These are phyloP conservation scores for Kodamaea neixiangensis DNA, from an alignment of 805 yeast species.

Conservation along the genomic window DNA sequence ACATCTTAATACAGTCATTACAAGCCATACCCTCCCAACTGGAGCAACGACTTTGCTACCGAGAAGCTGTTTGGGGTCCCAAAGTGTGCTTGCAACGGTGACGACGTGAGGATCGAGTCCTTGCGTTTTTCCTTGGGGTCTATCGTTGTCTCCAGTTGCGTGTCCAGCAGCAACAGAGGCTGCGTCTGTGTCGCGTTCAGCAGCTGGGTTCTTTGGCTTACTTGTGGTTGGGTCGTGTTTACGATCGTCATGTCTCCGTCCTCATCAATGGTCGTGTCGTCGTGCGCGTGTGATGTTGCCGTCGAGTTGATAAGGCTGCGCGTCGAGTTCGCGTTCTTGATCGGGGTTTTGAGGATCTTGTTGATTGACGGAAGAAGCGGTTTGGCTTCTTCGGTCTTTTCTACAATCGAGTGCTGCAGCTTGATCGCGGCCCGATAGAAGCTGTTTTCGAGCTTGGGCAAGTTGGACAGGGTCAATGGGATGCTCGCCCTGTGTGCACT, in stretches of 20 bases:
- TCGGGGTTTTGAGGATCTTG: constrained; percentile 46
- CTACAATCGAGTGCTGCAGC: neutral
- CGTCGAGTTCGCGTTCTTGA: constrained; percentile 32
- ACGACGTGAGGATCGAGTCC: constrained; percentile 29
- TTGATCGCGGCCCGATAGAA: constrained; percentile 5
- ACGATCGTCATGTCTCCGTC: constrained; percentile 23
- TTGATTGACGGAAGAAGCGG: constrained; percentile 41
- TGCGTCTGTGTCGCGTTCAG: constrained; percentile 2
- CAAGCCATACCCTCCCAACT: constrained; percentile 36
- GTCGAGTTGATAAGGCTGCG: constrained; percentile 18
- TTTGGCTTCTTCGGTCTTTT: constrained; percentile 13
- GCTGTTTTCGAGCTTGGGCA: constrained; percentile 4
- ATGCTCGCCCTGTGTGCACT: constrained; percentile 5
- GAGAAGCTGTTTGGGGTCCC: constrained; percentile 49
- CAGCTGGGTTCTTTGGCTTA: neutral
- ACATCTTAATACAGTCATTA: constrained; percentile 4
- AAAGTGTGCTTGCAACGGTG: constrained; percentile 34
- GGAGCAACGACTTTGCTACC: constrained; percentile 47
- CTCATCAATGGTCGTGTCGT: constrained; percentile 26
- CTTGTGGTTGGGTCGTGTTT: constrained; percentile 15
- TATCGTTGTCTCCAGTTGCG: constrained; percentile 7
- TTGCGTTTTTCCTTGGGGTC: constrained; percentile 13
- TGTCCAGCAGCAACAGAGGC: constrained; percentile 2
- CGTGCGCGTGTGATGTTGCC: constrained; percentile 10
- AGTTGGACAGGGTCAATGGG: constrained; percentile 12